Conservation (phyloP, 257 asterid species). For the Verbascum thapsus region DNA sequence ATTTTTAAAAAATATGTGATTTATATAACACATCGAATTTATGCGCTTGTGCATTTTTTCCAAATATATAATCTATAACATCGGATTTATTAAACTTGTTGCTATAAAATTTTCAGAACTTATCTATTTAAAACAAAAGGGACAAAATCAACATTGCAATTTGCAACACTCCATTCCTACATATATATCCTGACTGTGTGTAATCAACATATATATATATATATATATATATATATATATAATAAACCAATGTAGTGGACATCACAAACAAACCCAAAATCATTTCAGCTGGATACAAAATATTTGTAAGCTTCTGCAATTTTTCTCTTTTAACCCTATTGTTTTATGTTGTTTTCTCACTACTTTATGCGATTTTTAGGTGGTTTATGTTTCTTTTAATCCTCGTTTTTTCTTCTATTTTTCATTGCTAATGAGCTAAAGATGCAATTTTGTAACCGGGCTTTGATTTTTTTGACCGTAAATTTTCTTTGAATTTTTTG, state of each 20-base stretch:
- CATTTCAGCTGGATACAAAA: no score
- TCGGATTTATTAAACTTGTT: no score
- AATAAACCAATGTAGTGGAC: constrained; percentile 21
- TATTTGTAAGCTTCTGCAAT: no score
- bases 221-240: background rate
- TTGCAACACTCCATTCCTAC: constrained; percentile 20
- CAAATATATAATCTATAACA: no score
- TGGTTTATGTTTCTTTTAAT: constrained; percentile 14
- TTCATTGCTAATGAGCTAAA: constrained; percentile 34
- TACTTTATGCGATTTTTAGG: constrained; percentile 19
- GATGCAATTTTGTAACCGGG: constrained; percentile 43
- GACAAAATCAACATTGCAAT: constrained; percentile 35
- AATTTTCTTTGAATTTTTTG: constrained; percentile 10
- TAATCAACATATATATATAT: no score
- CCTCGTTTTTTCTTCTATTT: no score
- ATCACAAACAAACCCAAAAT: constrained; percentile 24
- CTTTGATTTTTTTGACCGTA: constrained; percentile 31
- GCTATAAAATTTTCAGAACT: no score
- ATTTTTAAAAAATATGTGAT: no score
- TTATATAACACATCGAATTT: no score
- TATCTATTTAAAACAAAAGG: no score
- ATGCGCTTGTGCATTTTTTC: no score
- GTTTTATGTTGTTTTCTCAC: no score
- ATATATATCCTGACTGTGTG: background rate
- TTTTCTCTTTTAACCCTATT: constrained; percentile 2